A percentile compares a stretch with the other conserved stretches of the same genome.
Evolutionary conservation across 1,284 basidiomycete species (phyloP).

Genomic region (Omphalotus olearius): DNA sequence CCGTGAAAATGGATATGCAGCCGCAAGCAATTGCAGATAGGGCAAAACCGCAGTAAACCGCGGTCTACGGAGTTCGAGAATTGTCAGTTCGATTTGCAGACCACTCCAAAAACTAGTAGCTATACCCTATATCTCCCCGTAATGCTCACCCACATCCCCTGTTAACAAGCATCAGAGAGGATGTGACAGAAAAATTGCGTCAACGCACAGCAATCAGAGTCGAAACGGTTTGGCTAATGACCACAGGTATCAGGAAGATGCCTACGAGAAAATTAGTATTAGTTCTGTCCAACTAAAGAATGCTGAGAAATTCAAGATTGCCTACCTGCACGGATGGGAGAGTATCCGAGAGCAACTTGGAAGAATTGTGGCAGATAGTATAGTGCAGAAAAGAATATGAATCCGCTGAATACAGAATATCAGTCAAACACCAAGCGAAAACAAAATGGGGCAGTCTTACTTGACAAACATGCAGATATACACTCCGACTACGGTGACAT

Average conservation of each 20-base stretch:
- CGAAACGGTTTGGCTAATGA: constrained; percentile 56
- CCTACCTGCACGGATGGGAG: constrained; percentile 45
- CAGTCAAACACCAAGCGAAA: neutral
- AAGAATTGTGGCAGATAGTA: constrained; percentile 75
- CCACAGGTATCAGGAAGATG: constrained; percentile 60
- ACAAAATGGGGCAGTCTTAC: constrained; percentile 28
- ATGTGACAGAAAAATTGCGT: neutral
- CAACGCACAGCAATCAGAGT: constrained; percentile 46
- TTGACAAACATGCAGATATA: constrained; percentile 67
- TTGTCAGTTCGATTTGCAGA: neutral
- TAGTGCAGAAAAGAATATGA: constrained; percentile 56
- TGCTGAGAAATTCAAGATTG: neutral
- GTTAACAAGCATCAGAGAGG: neutral
- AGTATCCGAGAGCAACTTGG: constrained; percentile 66
- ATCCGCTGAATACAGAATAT: constrained; percentile 33
- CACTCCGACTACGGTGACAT: constrained; percentile 64
- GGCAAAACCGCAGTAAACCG: constrained; percentile 61
- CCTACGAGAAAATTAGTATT: constrained; percentile 29
- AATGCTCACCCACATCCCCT: constrained; percentile 60
- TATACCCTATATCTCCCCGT: constrained; percentile 63
- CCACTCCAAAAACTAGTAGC: neutral
- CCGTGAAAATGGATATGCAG: constrained; percentile 56
- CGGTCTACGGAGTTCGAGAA: constrained; percentile 31
- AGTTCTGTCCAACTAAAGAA: neutral
- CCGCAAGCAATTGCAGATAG: constrained; percentile 70